Percentiles rank a stretch among this genome's conserved stretches.
phyloP scores from a whole-genome alignment of 352 stramenopile genomes.

The Plasmopara halstedii region DNA sequence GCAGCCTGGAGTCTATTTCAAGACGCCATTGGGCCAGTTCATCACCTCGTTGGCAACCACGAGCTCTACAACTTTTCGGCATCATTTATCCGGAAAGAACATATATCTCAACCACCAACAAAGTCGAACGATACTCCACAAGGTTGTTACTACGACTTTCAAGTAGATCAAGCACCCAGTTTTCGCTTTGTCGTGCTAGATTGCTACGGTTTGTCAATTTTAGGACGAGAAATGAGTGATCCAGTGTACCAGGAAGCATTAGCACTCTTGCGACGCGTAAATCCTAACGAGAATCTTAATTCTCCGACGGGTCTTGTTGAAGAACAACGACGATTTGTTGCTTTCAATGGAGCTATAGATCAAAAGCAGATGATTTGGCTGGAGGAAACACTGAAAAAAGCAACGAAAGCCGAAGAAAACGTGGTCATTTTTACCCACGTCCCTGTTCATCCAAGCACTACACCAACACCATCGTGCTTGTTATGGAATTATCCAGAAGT shows the following conservation, averaged over 20 bases:
- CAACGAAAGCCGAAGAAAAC: constrained; percentile 25
- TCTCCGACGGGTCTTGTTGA: constrained; percentile 46
- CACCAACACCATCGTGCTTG: constrained; percentile 29
- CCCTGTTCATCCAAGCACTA: constrained; percentile 44
- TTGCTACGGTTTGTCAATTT: constrained; percentile 54
- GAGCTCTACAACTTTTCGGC: constrained; percentile 78
- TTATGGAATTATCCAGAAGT: constrained; percentile 79
- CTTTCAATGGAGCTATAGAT: constrained; percentile 73
- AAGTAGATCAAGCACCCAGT: constrained; percentile 22
- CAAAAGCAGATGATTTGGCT: constrained; percentile 54
- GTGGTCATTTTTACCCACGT: constrained; percentile 74
- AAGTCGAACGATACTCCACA: constrained; percentile 4
- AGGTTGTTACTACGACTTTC: constrained; percentile 64
- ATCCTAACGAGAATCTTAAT: constrained; percentile 73
- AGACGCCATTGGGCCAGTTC: constrained; percentile 38
- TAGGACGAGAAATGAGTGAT: constrained; percentile 41
- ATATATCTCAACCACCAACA: constrained; percentile 26
- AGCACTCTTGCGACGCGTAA: constrained; percentile 31
- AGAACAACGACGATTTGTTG: constrained; percentile 48
- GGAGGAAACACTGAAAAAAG: constrained; percentile 21
- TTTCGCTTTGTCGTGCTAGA: constrained; percentile 70
- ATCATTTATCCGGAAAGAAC: constrained; percentile 31
- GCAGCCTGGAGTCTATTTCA: constrained; percentile 39
- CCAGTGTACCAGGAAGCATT: constrained; percentile 36
- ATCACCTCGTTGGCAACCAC: constrained; percentile 81